These are phyloP conservation scores for Acanthamoeba royreba DNA, from an alignment of 208 protist species.

Conservation along the genomic window DNA sequence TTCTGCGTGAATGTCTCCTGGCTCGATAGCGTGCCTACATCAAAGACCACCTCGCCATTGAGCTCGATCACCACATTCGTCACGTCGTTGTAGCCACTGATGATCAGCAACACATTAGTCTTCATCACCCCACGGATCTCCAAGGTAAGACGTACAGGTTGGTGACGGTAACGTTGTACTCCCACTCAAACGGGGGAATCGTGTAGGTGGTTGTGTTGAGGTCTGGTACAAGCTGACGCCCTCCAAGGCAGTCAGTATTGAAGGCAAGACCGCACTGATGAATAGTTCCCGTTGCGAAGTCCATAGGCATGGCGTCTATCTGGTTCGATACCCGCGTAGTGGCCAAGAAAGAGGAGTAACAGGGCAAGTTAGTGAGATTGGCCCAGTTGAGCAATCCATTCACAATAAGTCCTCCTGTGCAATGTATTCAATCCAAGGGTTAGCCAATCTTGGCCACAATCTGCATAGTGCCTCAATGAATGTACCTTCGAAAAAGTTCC, in stretches of 20 bases:
- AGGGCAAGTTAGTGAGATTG: background rate
- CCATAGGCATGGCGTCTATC: background rate
- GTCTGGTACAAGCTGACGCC: background rate
- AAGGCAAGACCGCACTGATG: background rate
- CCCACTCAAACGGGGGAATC: background rate
- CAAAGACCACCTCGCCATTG: background rate
- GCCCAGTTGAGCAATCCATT: background rate
- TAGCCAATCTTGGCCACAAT: background rate
- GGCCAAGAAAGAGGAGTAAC: background rate
- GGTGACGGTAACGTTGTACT: background rate
- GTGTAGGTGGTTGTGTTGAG: background rate
- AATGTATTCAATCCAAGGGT: too few relatives aligned
- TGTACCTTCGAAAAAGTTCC: background rate
- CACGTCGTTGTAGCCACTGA: background rate
- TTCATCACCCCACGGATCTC: background rate
- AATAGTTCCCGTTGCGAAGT: background rate
- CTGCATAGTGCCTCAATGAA: background rate
- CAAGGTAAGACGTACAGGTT: background rate
- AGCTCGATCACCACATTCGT: background rate
- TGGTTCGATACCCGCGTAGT: background rate
- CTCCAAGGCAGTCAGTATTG: background rate
- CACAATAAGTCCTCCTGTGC: background rate
- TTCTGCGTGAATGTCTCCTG: background rate
- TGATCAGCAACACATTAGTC: background rate
- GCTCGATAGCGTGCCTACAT: background rate